phyloP scores from a whole-genome alignment of 257 asterid genomes.

The Lantana camara region DNA sequence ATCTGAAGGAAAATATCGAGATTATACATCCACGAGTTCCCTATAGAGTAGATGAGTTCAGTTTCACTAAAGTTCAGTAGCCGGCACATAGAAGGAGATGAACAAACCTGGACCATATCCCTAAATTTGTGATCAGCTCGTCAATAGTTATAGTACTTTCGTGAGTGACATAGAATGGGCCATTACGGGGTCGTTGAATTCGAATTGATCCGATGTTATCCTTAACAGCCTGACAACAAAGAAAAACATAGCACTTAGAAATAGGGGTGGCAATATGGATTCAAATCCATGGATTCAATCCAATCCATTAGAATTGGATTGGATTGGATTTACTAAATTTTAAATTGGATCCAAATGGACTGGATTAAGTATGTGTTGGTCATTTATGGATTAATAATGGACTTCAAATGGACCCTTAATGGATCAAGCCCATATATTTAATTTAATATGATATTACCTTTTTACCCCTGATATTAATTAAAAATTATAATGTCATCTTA shows the following conservation, averaged over 20 bases:
- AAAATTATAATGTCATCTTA: too few relatives aligned
- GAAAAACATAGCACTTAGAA: slow-evolving; percentile 22
- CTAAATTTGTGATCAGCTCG: slow-evolving; percentile 93
- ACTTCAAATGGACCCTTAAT: too few relatives aligned
- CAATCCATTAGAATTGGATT: too few relatives aligned
- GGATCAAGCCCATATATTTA: too few relatives aligned
- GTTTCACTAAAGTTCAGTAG: slow-evolving; percentile 16
- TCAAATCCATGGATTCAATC: too few relatives aligned
- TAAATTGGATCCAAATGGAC: too few relatives aligned
- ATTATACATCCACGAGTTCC: neutral
- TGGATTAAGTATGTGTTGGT: too few relatives aligned
- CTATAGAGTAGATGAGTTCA: neutral
- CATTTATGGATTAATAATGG: too few relatives aligned
- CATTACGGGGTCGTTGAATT: slow-evolving; percentile 88
- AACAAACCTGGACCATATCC: slow-evolving; percentile 93
- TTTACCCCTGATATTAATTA: too few relatives aligned
- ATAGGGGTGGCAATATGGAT: too few relatives aligned
- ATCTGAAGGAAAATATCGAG: slow-evolving; percentile 50
- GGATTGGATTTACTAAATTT: too few relatives aligned
- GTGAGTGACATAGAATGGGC: slow-evolving; percentile 92
- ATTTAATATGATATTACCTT: too few relatives aligned
- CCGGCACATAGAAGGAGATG: slow-evolving; percentile 15
- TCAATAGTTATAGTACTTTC: slow-evolving; percentile 88
- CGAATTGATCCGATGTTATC: slow-evolving; percentile 89
- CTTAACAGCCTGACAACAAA: slow-evolving; percentile 69